phyloP scores from a whole-genome alignment of 306 rosid species.

The Rosa multiflora region DNA sequence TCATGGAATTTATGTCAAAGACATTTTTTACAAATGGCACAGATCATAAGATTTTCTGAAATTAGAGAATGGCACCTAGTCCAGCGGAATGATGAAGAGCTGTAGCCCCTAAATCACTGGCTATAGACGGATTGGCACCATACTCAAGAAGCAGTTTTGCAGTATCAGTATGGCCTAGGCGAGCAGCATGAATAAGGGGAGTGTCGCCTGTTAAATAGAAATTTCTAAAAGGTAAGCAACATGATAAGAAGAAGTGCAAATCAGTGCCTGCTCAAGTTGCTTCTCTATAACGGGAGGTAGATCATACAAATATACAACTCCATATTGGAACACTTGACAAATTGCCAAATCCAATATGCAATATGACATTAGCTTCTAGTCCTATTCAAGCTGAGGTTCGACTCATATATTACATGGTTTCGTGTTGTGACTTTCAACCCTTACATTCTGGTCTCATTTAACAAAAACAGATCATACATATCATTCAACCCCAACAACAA shows the following conservation, averaged over 20 bases:
- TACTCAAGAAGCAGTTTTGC: conserved; percentile 68
- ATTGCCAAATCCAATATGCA: not conserved
- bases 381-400: not conserved
- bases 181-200: conserved; percentile 90
- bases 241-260: not conserved
- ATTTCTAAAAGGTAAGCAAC: conserved; percentile 3
- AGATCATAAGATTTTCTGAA: not conserved
- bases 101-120: conserved; percentile 84
- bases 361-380: not conserved
- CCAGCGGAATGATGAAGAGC: conserved; percentile 91
- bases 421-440: not conserved
- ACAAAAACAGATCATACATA: not conserved
- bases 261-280: not conserved
- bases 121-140: conserved; percentile 63
- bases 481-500: not conserved
- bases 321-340: not conserved
- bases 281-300: not conserved
- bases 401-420: not conserved
- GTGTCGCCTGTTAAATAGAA: conserved; percentile 55
- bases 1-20: conserved; percentile 2
- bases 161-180: conserved; percentile 71
- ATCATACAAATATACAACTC: not conserved
- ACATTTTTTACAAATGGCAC: not conserved
- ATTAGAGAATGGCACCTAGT: conserved; percentile 44
- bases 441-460: not conserved